Conservation (phyloP, 1,284 basidiomycete species). For the Moesziomyces sp. region DNA sequence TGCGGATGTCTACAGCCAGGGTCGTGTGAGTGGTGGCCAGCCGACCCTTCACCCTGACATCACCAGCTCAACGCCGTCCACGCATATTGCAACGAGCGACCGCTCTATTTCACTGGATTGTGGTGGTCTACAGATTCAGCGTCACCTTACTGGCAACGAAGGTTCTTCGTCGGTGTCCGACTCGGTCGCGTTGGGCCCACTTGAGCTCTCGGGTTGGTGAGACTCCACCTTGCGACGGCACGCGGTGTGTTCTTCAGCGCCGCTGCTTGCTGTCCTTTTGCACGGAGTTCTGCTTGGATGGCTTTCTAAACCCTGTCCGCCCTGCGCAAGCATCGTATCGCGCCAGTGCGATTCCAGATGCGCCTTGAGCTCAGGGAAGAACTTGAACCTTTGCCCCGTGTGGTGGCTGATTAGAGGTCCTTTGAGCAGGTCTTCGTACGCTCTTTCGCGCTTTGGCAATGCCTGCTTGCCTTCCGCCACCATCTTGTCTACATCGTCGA, state of each 20-base stretch:
- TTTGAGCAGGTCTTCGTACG: conserved; percentile 43
- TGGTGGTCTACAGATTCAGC: too few relatives aligned
- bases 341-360: conserved; percentile 37
- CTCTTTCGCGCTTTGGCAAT: conserved; percentile 15
- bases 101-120: background rate
- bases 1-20: too few relatives aligned
- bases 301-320: background rate
- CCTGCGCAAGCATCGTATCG: background rate
- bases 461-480: conserved; percentile 6
- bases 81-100: too few relatives aligned
- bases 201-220: background rate
- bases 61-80: too few relatives aligned
- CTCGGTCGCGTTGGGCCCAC: background rate
- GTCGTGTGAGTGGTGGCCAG: background rate
- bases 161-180: conserved; percentile 30
- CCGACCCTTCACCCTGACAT: too few relatives aligned
- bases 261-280: conserved; percentile 1
- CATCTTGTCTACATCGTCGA: conserved; percentile 71
- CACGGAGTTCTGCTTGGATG: background rate
- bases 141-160: conserved; percentile 10
- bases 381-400: conserved; percentile 13
- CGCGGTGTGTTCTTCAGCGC: background rate
- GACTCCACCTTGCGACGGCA: conserved; percentile 9
- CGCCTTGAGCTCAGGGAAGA: conserved; percentile 36
- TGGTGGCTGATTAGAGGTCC: conserved; percentile 28